Conservation (phyloP, 352 stramenopile species). For the Phytophthora meadii region DNA sequence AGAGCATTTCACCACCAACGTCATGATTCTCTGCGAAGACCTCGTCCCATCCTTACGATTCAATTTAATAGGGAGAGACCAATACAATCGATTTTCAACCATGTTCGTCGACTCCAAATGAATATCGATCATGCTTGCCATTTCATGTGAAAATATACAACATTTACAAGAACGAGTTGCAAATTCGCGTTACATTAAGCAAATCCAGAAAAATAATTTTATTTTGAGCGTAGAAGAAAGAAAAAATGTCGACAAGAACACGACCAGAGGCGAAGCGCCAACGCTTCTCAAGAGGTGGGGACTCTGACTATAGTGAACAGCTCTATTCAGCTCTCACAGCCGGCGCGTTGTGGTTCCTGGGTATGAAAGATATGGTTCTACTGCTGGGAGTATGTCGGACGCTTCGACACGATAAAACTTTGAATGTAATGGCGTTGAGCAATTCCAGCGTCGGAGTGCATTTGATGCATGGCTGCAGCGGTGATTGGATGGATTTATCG, state of each 20-base stretch:
- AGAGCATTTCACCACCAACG: constrained; percentile 4
- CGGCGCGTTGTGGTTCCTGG: constrained; percentile 38
- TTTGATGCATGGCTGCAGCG: constrained; percentile 38
- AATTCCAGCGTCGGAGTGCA: constrained; percentile 35
- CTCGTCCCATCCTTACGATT: not conserved
- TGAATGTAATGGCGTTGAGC: constrained; percentile 37
- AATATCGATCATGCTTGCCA: no score
- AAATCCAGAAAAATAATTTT: no score
- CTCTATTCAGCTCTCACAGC: constrained; percentile 33
- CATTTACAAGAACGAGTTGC: no score
- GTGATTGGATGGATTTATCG: constrained; percentile 43
- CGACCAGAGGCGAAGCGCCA: constrained; percentile 34
- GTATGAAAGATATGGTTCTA: constrained; percentile 31
- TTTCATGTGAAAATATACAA: no score
- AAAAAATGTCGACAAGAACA: constrained; percentile 8
- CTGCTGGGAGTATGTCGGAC: constrained; percentile 39
- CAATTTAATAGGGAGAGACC: no score
- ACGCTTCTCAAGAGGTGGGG: constrained; percentile 13
- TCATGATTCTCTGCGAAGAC: not conserved
- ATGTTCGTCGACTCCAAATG: no score
- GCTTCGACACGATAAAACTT: constrained; percentile 29
- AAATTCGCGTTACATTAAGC: no score
- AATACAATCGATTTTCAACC: no score
- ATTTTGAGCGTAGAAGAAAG: not conserved
- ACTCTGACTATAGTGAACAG: constrained; percentile 20